Evolutionary conservation across 345 rosid genomes (phyloP), one percentile per base, ranked within the genome.

Genomic region (Arabis hirsuta): DNA sequence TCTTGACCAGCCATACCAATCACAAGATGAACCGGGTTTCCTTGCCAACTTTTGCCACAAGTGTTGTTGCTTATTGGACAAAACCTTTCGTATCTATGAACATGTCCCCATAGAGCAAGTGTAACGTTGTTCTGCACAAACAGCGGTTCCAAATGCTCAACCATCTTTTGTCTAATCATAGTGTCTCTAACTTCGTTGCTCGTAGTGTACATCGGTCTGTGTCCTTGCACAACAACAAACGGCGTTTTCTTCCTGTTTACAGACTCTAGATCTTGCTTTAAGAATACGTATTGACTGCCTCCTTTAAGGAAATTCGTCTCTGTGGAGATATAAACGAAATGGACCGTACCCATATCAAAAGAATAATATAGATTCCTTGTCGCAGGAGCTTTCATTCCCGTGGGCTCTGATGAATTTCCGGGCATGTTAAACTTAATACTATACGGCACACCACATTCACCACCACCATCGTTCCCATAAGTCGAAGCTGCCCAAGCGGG

Each of bases 1-100:
- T 94, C 98, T 72, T 91, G 96, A 64, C 98, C 98, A 14, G 78
- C 97, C 98, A 94, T 94, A 67, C 98, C 97, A 16, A 94, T 91
- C 78, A 94, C 97, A n/a, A 91, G 74, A 78, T 94, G 98, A 68
- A 94, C 84, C 1, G 97, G 97, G 62, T 64, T 76, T 55, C 88
- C 88, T 61, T 81, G 82, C 90, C 87, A 85, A n/a, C 43, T 61
- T 64, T 78, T 81, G 13, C 80, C 81, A 51, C 98, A 94, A 26
- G 84, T 85, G 76, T 83, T 89, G 83, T 94, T 94, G 60, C 84
- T 85, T 62, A 94, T 52, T 0, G 98, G 97, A 73, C 98, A 89
- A 80, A 91, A 94, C 81, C 98, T 88, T 77, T 94, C 98, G 44
- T 91, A 94, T 71, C 97, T 80, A 52, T 94, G 97, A 41, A 94